phyloP scores from a whole-genome alignment of 805 yeast species.

The Scheffersomyces ergatensis region DNA sequence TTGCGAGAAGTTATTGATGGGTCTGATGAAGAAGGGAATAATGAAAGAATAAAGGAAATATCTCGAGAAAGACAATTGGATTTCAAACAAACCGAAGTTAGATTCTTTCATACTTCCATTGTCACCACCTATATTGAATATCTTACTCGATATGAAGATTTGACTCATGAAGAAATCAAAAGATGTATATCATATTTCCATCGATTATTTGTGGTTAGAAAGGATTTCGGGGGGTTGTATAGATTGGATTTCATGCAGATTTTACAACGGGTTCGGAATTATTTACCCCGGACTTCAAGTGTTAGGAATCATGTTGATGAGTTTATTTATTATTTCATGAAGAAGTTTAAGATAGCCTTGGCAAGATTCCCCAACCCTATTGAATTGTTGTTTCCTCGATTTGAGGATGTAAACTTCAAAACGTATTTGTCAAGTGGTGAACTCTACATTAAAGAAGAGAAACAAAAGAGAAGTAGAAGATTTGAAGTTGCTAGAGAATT shows the following conservation, averaged over 20 bases:
- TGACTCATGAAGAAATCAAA: constrained; percentile 58
- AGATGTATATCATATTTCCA: constrained; percentile 69
- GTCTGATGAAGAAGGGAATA: constrained; percentile 33
- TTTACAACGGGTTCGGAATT: constrained; percentile 46
- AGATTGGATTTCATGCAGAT: constrained; percentile 74
- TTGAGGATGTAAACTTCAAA: constrained; percentile 42
- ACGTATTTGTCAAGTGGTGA: constrained; percentile 65
- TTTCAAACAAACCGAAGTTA: constrained; percentile 36
- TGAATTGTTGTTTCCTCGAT: constrained; percentile 68
- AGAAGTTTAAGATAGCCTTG: constrained; percentile 49
- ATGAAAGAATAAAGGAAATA: constrained; percentile 30
- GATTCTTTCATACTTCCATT: constrained; percentile 56
- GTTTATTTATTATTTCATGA: constrained; percentile 65
- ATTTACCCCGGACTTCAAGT: constrained; percentile 43
- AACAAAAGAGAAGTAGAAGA: constrained; percentile 10
- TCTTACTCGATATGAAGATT: constrained; percentile 59
- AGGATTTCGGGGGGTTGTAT: constrained; percentile 56
- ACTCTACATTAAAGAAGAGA: constrained; percentile 24
- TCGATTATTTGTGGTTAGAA: constrained; percentile 57
- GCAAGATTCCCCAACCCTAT: constrained; percentile 51
- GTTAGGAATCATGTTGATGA: constrained; percentile 61
- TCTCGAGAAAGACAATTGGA: constrained; percentile 48
- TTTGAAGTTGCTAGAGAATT: constrained; percentile 34
- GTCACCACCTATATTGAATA: constrained; percentile 65
- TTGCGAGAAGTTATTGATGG: constrained; percentile 27